Evolutionary conservation across 345 rosid species (phyloP).

Genomic region (Salix koriyanagi): DNA sequence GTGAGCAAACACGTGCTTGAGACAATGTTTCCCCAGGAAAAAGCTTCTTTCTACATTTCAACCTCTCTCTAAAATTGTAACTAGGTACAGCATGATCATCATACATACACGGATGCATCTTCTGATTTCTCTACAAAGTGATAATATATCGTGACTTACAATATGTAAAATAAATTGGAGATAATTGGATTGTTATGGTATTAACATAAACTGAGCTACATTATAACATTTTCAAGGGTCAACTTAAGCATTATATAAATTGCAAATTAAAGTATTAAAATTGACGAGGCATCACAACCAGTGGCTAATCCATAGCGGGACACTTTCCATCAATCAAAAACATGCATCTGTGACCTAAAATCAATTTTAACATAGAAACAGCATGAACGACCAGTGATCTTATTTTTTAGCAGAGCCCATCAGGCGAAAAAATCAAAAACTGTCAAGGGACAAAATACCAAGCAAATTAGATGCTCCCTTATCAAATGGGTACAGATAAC

Average conservation of each 20-base stretch:
- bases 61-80: conserved; percentile 75
- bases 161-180: neutral
- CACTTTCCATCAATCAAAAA: neutral
- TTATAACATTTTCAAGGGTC: neutral
- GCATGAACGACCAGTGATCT: neutral
- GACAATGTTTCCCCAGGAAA: conserved; percentile 12
- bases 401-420: neutral
- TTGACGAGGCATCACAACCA: neutral
- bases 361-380: neutral
- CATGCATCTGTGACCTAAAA: neutral
- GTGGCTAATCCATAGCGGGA: neutral
- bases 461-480: neutral
- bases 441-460: neutral
- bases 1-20: conserved; percentile 25
- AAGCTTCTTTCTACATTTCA: conserved; percentile 29
- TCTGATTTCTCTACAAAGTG: conserved; percentile 55
- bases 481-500: neutral
- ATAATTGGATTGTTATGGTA: neutral
- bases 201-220: neutral
- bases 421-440: neutral
- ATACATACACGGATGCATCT: conserved; percentile 74
- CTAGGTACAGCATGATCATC: conserved; percentile 56
- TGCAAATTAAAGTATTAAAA: neutral
- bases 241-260: neutral
- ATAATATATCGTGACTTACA: conserved; percentile 8